These are phyloP conservation scores for Piper longum DNA, from an alignment of 164 flowering plant species.

Conservation along the genomic window DNA sequence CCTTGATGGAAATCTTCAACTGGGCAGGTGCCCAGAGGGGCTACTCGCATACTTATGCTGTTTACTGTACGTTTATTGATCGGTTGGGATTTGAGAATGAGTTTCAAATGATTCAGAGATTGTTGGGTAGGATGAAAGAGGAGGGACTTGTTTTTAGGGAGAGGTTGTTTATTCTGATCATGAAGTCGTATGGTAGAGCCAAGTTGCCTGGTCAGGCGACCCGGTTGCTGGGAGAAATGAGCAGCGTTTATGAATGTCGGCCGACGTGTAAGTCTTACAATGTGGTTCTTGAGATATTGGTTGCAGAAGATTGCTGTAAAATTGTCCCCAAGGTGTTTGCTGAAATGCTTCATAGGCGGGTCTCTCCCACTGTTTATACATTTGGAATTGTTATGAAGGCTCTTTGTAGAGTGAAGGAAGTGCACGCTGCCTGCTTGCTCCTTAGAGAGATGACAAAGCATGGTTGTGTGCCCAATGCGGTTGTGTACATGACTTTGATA, in stretches of 20 bases:
- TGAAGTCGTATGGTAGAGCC: slow-evolving; percentile 69
- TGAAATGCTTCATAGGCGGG: slow-evolving; percentile 58
- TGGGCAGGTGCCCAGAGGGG: slow-evolving; percentile 58
- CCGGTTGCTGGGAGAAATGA: slow-evolving; percentile 65
- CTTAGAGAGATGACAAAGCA: slow-evolving; percentile 77
- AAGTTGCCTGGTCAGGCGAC: slow-evolving; percentile 71
- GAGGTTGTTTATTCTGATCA: slow-evolving; percentile 53
- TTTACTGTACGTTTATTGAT: slow-evolving; percentile 49
- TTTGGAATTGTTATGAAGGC: slow-evolving; percentile 75
- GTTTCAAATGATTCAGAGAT: slow-evolving; percentile 42
- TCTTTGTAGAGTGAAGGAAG: slow-evolving; percentile 52
- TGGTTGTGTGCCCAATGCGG: slow-evolving; percentile 83
- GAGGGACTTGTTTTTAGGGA: slow-evolving; percentile 62
- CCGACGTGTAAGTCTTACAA: slow-evolving; percentile 75
- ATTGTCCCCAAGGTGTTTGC: slow-evolving; percentile 51
- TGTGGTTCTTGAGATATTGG: slow-evolving; percentile 59
- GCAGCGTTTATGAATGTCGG: slow-evolving; percentile 36
- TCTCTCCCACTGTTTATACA: slow-evolving; percentile 55
- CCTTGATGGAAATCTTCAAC: slow-evolving; percentile 51
- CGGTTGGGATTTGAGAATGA: slow-evolving; percentile 52
- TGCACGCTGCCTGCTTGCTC: slow-evolving; percentile 62
- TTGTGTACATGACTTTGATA: slow-evolving; percentile 69
- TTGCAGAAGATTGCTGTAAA: slow-evolving; percentile 46
- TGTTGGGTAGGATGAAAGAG: slow-evolving; percentile 69
- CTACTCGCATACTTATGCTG: slow-evolving; percentile 63